Base-by-base conservation (phyloP, 805 yeast species). In the Saturnispora galanensis region DNA sequence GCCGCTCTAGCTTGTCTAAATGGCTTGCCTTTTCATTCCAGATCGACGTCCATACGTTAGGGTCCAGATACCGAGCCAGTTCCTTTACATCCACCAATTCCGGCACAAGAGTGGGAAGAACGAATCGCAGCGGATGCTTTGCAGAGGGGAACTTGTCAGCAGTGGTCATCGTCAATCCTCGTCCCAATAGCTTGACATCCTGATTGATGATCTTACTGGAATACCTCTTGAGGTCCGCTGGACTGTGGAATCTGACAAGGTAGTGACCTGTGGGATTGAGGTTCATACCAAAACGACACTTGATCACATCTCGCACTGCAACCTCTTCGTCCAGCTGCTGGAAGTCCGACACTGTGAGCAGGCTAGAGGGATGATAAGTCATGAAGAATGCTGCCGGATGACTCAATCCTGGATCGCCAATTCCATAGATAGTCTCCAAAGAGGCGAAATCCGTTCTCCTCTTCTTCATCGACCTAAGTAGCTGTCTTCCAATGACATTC, bases 291-390 rank as follows among this genome's bases (percentile, higher is more conserved):
- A 17, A 42, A 13, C 46, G 21, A 18, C 35, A 13, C 11, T 37
- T 38, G 28, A 37, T 32, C 3, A 32, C 30, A 8, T 26, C 15
- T 21, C 33, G 15, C 5, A 42, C 11, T 2, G 4, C 28, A 5
- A 21, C 16, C 11, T 31, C 10, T 2, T 17, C 13, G 12, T 30
- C 30, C 5, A 42, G 10, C 11, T 31, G 28, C 18, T 42, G 41
- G 28, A 42, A 42, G 28, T 37, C 41, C 3, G 31, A 13, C 18
- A 26, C 26, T 2, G 13, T 26, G 10, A 42, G 31, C 8, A 26
- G 11, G 8, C 9, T 31, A 28, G 29, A 31, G 6, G 45, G 45
- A 16, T 42, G 45, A 17, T 42, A 42, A 3, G 41, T 37, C 17
- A 31, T 13, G 18, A 41, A 21, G 34, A 13, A 31, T 31, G 8